Percentiles rank a stretch among this genome's conserved stretches.
These are phyloP conservation scores for Tetrapyrgos nigripes DNA, from an alignment of 1,284 basidiomycete genomes.

Conservation along the genomic window DNA sequence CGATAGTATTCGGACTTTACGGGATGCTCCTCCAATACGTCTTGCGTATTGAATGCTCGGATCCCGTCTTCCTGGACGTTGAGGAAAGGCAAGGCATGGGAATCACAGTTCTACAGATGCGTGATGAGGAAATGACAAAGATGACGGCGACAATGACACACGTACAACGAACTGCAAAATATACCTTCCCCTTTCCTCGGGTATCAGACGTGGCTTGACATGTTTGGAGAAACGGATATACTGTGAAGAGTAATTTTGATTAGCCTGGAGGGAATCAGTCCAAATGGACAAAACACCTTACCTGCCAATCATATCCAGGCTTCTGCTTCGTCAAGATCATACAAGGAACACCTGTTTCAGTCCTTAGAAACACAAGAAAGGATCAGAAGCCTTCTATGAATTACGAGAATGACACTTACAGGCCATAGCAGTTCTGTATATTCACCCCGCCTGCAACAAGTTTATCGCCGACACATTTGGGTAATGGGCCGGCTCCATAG, in stretches of 20 bases:
- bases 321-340: conserved; percentile 14
- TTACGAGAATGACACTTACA: conserved; percentile 14
- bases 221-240: conserved; percentile 8
- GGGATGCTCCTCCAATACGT: conserved; percentile 45
- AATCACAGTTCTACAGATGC: conserved; percentile 2
- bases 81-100: conserved; percentile 9
- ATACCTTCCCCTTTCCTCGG: conserved; percentile 7
- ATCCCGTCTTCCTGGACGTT: conserved; percentile 17
- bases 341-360: conserved; percentile 9
- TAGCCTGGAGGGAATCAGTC: conserved; percentile 2
- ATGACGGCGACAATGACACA: not conserved
- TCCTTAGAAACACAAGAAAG: not conserved
- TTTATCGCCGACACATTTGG: conserved; percentile 22
- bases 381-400: not conserved
- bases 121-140: not conserved
- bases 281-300: conserved; percentile 9
- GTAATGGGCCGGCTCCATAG: not conserved
- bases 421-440: conserved; percentile 21
- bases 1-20: conserved; percentile 40
- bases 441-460: conserved; percentile 21
- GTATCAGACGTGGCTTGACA: conserved; percentile 9
- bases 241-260: conserved; percentile 29
- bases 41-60: conserved; percentile 33
- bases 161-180: not conserved
- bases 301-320: not conserved